Evolutionary conservation across 345 rosid genomes (phyloP).

Genomic region (Geranium brycei): DNA sequence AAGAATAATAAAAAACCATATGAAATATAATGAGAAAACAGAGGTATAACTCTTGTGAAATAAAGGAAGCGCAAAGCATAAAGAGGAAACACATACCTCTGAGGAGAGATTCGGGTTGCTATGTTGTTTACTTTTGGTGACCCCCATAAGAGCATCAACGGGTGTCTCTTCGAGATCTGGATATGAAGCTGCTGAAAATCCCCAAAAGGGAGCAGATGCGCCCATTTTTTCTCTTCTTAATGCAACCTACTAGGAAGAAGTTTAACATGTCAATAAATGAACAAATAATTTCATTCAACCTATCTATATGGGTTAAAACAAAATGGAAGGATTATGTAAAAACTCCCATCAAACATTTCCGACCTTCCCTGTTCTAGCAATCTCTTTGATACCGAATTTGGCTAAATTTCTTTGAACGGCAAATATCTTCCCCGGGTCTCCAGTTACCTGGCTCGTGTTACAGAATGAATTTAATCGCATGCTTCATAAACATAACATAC

Average conservation of each 20-base stretch:
- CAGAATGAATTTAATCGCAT: not conserved
- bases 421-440: constrained; percentile 94
- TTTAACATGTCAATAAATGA: not conserved
- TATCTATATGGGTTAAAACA: not conserved
- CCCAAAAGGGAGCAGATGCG: constrained; percentile 89
- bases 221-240: constrained; percentile 88
- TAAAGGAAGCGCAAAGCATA: not conserved
- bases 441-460: constrained; percentile 52
- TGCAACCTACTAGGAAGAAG: constrained; percentile 45
- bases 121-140: constrained; percentile 24
- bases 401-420: constrained; percentile 76
- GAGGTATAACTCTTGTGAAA: too few relatives aligned
- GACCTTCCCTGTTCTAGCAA: constrained; percentile 80
- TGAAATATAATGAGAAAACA: not conserved
- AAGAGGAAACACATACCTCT: constrained; percentile 38
- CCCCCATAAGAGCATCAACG: constrained; percentile 27
- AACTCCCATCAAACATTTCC: constrained; percentile 7
- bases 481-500: not conserved
- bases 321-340: constrained; percentile 6
- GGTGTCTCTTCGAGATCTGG: constrained; percentile 64
- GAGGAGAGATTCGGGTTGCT: constrained; percentile 28
- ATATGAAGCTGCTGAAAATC: constrained; percentile 93
- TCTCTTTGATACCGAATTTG: constrained; percentile 86
- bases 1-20: too few relatives aligned
- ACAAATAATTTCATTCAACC: constrained; percentile 3